Base-by-base conservation (phyloP, 306 rosid genomes). In the Fragaria vesca region DNA sequence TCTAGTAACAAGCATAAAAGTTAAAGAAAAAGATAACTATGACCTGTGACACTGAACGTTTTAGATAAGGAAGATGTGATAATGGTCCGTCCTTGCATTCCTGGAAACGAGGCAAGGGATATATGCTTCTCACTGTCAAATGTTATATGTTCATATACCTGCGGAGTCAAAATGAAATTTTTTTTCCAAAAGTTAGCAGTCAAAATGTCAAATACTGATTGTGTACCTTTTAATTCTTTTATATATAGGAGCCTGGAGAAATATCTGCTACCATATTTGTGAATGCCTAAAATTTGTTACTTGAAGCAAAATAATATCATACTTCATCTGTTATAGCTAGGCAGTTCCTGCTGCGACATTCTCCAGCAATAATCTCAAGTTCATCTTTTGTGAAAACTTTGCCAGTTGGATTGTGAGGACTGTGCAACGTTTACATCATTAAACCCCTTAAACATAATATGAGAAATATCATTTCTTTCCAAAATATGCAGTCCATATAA, bases 401-500 rank as follows among this genome's bases (percentile, higher is more conserved):
- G 54, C 98, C 97, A 2, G 98, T 94, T 43, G 98, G 97, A 81
- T 92, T 94, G 83, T 94, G 97, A 81, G 98, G 98, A 73, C 98
- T 91, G 90, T 67, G 40, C 62, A 87, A 77, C 74, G 73, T 40
- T 55, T 43, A 8, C 62, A 75, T 91, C 66, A 89, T 88, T 38
- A 80, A 63, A 83, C 50, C 36, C 55, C 72, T 15, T 62, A 17
- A 76, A 28, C 75, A 90, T n/a, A 65, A 67, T 26, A 51, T 43
- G 55, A 84, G 76, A 81, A 55, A 38, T 18, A 67, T 46, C 72
- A 67, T 75, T 17, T 32, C 18, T 30, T 50, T 50, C 28, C 7
- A 38, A 38, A 36, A 34, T 17, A 63, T 7, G 18, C 4, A 63
- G 69, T 63, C 11, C 43, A 5, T 20, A 20, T 54, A 16, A 54